Conservation (phyloP, 495 filamentous ascomycete species). For the Penicillium goetzii region DNA sequence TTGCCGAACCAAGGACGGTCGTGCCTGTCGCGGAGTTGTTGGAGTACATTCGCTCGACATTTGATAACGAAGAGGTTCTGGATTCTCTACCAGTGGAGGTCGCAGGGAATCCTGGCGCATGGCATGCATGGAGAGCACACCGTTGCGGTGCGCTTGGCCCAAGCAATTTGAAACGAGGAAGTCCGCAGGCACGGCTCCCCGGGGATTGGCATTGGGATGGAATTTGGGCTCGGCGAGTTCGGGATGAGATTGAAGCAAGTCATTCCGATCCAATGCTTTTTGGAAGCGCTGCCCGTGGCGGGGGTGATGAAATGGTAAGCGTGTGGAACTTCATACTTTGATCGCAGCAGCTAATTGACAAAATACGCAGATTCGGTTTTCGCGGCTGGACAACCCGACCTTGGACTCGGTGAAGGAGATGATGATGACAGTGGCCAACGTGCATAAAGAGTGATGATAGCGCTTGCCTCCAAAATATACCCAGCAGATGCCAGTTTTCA, state of each 20-base stretch:
- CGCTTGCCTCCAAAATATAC: constrained; percentile 31
- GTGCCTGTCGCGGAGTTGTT: constrained; percentile 57
- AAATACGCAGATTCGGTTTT: constrained; percentile 65
- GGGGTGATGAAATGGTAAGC: constrained; percentile 70
- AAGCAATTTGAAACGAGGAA: constrained; percentile 34
- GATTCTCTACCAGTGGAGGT: constrained; percentile 79
- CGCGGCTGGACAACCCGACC: constrained; percentile 64
- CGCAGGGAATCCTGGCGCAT: constrained; percentile 84
- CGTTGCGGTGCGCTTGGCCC: constrained; percentile 38
- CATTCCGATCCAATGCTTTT: constrained; percentile 76
- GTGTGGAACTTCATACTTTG: background rate
- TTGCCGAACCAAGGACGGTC: constrained; percentile 26
- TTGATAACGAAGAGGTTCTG: constrained; percentile 74
- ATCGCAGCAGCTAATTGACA: background rate
- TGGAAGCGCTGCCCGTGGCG: constrained; percentile 59
- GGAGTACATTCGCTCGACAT: constrained; percentile 77
- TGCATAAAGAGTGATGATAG: constrained; percentile 30
- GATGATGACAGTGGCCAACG: constrained; percentile 56
- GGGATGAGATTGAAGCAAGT: constrained; percentile 74
- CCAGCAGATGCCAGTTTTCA: constrained; percentile 17
- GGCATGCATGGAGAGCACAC: constrained; percentile 85
- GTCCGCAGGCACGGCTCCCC: constrained; percentile 57
- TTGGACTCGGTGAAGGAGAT: constrained; percentile 62
- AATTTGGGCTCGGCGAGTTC: constrained; percentile 85
- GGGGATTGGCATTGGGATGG: constrained; percentile 97